A percentile compares a stretch with the other conserved stretches of the same genome.
phyloP scores from a whole-genome alignment of 2,329 filamentous ascomycete species.

The Talaromyces sp. region DNA sequence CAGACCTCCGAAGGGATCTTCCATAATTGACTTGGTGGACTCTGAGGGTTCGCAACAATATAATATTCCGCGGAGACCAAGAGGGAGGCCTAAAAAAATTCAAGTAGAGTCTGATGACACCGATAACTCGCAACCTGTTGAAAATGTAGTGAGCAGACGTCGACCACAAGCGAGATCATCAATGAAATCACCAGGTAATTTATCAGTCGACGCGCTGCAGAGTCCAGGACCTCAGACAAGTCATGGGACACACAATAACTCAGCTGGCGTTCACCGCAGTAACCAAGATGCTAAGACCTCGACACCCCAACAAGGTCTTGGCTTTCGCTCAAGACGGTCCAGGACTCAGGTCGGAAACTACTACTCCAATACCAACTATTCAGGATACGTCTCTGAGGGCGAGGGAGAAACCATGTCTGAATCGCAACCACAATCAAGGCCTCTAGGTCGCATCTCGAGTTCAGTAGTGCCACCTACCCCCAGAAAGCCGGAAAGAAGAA shows the following conservation, averaged over 20 bases:
- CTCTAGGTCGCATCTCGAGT: background rate
- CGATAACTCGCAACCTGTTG: background rate
- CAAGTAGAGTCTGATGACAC: background rate
- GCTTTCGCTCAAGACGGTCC: constrained; percentile 27
- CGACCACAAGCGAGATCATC: background rate
- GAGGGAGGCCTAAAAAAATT: background rate
- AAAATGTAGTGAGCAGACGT: background rate
- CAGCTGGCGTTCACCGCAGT: background rate
- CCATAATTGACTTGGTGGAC: background rate
- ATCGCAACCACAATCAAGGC: background rate
- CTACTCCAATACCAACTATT: constrained; percentile 24
- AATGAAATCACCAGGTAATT: background rate
- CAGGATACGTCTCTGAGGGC: constrained; percentile 15
- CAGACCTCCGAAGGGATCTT: background rate
- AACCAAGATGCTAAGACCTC: background rate
- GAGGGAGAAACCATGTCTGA: constrained; percentile 6
- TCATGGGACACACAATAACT: background rate
- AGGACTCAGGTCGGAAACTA: constrained; percentile 32
- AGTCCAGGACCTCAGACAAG: background rate
- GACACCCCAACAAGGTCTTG: background rate
- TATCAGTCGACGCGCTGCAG: background rate
- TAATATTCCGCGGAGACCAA: background rate
- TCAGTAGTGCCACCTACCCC: background rate
- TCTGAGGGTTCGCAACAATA: background rate
- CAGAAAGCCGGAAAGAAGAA: background rate